Base-by-base conservation (phyloP, 306 rosid genomes). In the Astragalus glycyphyllos region DNA sequence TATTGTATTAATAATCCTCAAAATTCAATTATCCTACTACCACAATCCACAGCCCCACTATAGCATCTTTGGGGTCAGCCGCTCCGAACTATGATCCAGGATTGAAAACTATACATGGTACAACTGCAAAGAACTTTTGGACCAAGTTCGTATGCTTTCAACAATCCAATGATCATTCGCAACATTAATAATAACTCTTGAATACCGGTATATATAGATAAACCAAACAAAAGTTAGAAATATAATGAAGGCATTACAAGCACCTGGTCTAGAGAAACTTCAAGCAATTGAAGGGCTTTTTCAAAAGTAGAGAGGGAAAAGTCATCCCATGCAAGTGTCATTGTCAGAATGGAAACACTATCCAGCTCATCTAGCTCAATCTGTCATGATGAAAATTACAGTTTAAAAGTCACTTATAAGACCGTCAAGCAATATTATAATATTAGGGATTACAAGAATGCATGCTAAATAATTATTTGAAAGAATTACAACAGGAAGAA, bases 321-420 rank as follows among this genome's bases (percentile, higher is more conserved):
- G 41, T 84, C 83, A 75, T 81, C 84, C 98, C 98, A 94, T 48
- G 89, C 90, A 71, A 94, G 85, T 65, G 94, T 85, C 84, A 82
- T 92, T 35, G 92, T 85, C 79, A 94, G 76, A 70, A 86, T 56
- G 75, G 98, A 94, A 84, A 81, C 31, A 4, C 80, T 79, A 55
- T 90, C 95, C 76, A 81, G 75, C 87, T 90, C 98, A 71, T 85
- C 82, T 77, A 94, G 80, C 83, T 94, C 98, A 81, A 90, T 80
- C 98, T 94, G 86, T 66, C 46, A 71, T 58, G 65, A 80, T 23
- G 45, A 79, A 5, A 63, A 69, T 54, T 54, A 34, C 38, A 74
- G 54, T 67, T 51, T 11, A 73, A 50, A 40, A 55, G 59, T 50
- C 31, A 16, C n/a, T 16, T 45, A 49, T 20, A 9, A 65, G 65